Evolutionary conservation across 768 basidiomycete species (phyloP), one percentile per base, ranked within the genome.

Genomic region (Leccinum disarticulatum): DNA sequence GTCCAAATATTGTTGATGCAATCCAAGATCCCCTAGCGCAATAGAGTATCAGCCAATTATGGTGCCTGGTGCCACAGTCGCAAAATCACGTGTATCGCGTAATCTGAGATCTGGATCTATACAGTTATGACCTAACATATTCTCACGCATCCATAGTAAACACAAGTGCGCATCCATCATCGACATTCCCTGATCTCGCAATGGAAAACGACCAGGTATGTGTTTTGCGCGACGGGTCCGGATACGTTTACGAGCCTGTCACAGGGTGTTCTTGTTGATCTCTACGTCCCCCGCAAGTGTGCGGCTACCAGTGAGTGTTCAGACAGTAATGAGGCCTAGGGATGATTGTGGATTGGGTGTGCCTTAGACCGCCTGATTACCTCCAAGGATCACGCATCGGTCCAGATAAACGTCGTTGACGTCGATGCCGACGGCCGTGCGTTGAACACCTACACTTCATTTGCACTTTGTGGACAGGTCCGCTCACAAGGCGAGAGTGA

Each of bases 281-380:
- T 99, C 79, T 99, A 99, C 82, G 95, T 98, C 74, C 97, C 97
- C 78, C 93, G 97, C 85, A 98, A 98, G 80, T 98, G 97, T 77
- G 87, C 94, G 74, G 95, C 95, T 56, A 96, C 95, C 69, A 95
- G 95, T 97, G 73, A 74, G 92, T 86, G 60, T 60, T 61, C 35
- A 41, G 33, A 36, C 17, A 31, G 14, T 27, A 51, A 50, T 33
- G 30, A 14, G 49, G 28, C 35, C 10, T 17, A 25, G 57, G 35
- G 43, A 49, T 31, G 51, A 56, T n/a, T 56, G 43, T 36, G 28
- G 54, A 59, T 30, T 19, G 35, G 6, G 35, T 22, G 41, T 62
- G 11, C 67, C 51, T 50, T 61, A 97, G 95, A 95, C 87, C 94
- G 96, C 67, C 83, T 99, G 72, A 98, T 99, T 80, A 98, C 91